Evolutionary conservation across 2,329 filamentous ascomycete species (phyloP), one percentile per base, ranked within the genome.

Genomic region (Fusarium secorum): DNA sequence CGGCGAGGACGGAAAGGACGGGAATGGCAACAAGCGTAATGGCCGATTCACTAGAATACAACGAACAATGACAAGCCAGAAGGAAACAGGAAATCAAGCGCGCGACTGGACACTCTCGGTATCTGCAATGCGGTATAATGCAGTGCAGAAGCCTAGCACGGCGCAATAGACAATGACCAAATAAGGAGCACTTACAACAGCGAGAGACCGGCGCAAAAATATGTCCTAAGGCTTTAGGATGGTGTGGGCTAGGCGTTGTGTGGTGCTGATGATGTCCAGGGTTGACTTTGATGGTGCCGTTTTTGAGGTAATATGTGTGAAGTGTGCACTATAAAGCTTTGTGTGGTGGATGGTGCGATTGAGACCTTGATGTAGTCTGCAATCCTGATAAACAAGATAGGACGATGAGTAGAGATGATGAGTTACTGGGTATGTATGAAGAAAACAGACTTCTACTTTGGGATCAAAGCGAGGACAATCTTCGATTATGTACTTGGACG

Each of bases 401-500:
- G 44, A 71, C 36, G 66, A 54, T 53, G 59, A 58, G 60, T 56
- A 65, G 64, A 68, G 51, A 57, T 58, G 42, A 64, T 65, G 32
- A 46, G 28, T 56, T 32, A 61, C 32, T 68, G 55, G 66, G 62
- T 15, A 57, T 66, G 58, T 68, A 63, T 38, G 48, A 52, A 52
- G 32, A 74, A 56, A 75, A 72, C 67, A 76, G 60, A 73, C 70
- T 74, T 64, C 72, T 68, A 59, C 72, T 75, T 74, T 75, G 62
- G 74, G 74, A 75, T 61, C 63, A 66, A 63, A 65, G 46, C 60
- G 75, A 78, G 75, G 74, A 74, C 55, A 72, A 64, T 61, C 64
- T 73, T 72, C 65, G 67, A 70, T 76, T 78, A 77, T 77, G 75
- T 78, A 78, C 70, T 76, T 68, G 64, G 64, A 60, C 55, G 66